These are phyloP conservation scores for Scortechinia acanthostroma DNA, from an alignment of 2,329 filamentous ascomycete species.

Conservation along the genomic window DNA sequence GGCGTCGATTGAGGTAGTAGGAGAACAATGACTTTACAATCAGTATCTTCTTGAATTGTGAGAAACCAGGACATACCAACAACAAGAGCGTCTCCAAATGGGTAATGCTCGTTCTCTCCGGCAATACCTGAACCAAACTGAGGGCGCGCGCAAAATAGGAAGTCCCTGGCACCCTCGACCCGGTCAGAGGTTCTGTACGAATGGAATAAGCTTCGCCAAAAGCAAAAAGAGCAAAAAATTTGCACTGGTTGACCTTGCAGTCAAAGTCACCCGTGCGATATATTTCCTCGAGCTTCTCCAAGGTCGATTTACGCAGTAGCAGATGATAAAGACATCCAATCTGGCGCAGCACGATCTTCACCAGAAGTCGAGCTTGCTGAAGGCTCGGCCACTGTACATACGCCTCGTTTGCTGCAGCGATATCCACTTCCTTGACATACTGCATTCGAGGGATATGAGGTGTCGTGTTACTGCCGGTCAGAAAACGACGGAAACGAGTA, in stretches of 20 bases:
- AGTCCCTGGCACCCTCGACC: slow-evolving; percentile 29
- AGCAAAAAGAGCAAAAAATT: slow-evolving; percentile 33
- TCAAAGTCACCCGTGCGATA: slow-evolving; percentile 21
- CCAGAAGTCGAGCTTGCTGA: slow-evolving; percentile 22
- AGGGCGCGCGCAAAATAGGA: slow-evolving; percentile 31
- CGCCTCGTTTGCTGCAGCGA: slow-evolving; percentile 14
- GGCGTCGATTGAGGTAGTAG: slow-evolving; percentile 30
- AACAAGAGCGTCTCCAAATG: slow-evolving; percentile 32
- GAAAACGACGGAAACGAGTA: slow-evolving; percentile 23
- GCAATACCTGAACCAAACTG: slow-evolving; percentile 24
- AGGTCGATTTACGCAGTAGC: slow-evolving; percentile 24
- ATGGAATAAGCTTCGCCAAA: slow-evolving; percentile 35
- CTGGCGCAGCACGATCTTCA: slow-evolving; percentile 29
- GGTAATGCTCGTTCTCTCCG: slow-evolving; percentile 31
- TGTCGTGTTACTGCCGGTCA: slow-evolving; percentile 14
- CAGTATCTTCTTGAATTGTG: not conserved
- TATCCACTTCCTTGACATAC: slow-evolving; percentile 19
- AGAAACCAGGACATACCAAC: slow-evolving; percentile 12
- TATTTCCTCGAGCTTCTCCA: slow-evolving; percentile 23
- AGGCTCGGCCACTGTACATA: slow-evolving; percentile 27
- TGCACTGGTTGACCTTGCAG: slow-evolving; percentile 23
- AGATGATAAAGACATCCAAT: slow-evolving; percentile 31
- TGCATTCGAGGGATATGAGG: slow-evolving; percentile 22
- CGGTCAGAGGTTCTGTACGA: slow-evolving; percentile 17
- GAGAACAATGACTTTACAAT: slow-evolving; percentile 30